Evolutionary conservation across 306 rosid species (phyloP).

Genomic region (Purshia tridentata): DNA sequence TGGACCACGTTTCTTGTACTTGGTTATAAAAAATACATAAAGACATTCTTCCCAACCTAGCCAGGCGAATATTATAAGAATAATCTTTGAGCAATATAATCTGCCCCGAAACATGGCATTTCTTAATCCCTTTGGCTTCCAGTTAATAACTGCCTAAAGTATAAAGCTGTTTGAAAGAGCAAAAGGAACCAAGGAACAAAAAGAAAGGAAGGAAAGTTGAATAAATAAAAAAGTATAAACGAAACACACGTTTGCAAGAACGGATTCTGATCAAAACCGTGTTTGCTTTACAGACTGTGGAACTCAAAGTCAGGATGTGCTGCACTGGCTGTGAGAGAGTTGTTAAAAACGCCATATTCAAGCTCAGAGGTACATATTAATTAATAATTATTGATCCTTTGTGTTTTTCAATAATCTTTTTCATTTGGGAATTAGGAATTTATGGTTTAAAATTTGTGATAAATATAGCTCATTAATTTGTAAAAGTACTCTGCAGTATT

Average conservation of each 20-base stretch:
- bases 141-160: constrained; percentile 10
- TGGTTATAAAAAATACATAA: too few species aligned
- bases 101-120: constrained; percentile 24
- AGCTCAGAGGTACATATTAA: constrained; percentile 65
- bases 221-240: not conserved
- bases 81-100: not conserved
- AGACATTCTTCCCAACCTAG: too few species aligned
- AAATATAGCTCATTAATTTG: not conserved
- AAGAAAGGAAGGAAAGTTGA: constrained; percentile 22
- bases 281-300: constrained; percentile 84
- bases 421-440: not conserved
- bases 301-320: constrained; percentile 94
- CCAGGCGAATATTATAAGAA: not conserved
- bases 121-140: constrained; percentile 32
- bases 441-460: not conserved
- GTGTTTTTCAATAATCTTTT: not conserved
- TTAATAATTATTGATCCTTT: not conserved
- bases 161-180: constrained; percentile 22
- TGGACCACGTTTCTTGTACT: not conserved
- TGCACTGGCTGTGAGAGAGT: constrained; percentile 93
- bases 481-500: not conserved
- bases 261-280: constrained; percentile 13
- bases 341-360: constrained; percentile 76
- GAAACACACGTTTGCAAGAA: not conserved
- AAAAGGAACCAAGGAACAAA: constrained; percentile 35